Evolutionary conservation across 2,329 filamentous ascomycete genomes (phyloP).

Genomic region (Pyrenophora seminiperda): DNA sequence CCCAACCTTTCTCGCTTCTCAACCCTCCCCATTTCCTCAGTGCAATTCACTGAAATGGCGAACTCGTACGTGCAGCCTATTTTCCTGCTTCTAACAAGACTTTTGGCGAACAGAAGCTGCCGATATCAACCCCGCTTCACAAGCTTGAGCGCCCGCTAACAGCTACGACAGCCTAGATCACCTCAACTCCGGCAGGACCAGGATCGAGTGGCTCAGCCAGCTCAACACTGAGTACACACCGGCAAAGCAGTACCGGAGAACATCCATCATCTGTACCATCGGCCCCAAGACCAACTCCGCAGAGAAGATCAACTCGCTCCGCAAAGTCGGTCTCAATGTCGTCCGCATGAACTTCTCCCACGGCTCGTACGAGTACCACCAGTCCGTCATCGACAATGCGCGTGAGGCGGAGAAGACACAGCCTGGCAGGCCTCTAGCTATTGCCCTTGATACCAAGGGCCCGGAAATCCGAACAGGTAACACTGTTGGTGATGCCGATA

Average conservation of each 20-base stretch:
- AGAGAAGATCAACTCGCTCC: constrained; percentile 94
- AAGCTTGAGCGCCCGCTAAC: constrained; percentile 15
- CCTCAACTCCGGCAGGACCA: constrained; percentile 73
- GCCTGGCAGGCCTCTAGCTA: constrained; percentile 85
- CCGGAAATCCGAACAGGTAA: constrained; percentile 87
- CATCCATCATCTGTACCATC: constrained; percentile 98
- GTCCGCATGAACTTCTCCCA: constrained; percentile 99
- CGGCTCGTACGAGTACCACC: constrained; percentile 93
- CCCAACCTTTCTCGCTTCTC: constrained; percentile 11
- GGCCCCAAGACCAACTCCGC: constrained; percentile 99
- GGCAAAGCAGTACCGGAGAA: constrained; percentile 88
- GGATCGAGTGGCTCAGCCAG: constrained; percentile 71
- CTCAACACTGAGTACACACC: constrained; percentile 91
- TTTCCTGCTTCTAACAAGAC: neutral
- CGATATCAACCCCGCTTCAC: neutral
- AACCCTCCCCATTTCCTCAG: constrained; percentile 11
- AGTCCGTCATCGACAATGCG: constrained; percentile 96
- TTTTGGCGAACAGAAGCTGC: too few relatives aligned
- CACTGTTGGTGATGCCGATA: constrained; percentile 71
- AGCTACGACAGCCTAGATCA: constrained; percentile 63
- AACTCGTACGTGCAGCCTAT: constrained; percentile 63
- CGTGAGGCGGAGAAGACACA: constrained; percentile 80
- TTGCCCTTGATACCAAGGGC: constrained; percentile 86
- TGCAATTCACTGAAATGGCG: constrained; percentile 56
- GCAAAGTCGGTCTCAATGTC: constrained; percentile 90